Evolutionary conservation across 2,329 filamentous ascomycete species (phyloP).

Genomic region (Hymenoscyphus salicellus): DNA sequence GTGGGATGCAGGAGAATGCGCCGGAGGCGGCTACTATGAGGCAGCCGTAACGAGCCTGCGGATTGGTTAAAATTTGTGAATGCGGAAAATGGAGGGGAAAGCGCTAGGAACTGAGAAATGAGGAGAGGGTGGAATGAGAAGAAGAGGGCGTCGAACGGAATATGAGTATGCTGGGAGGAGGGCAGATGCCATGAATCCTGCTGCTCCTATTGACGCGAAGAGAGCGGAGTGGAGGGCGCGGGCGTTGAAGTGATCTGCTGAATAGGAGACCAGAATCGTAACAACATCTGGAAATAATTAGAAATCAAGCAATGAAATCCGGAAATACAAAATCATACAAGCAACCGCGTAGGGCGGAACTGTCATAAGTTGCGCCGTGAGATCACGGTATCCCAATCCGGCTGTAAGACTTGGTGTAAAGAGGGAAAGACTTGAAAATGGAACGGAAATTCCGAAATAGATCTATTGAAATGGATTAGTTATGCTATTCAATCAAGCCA

Average conservation of each 20-base stretch:
- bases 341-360: constrained; percentile 63
- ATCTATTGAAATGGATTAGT: constrained; percentile 33
- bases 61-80: background rate
- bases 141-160: constrained; percentile 32
- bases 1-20: constrained; percentile 66
- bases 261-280: constrained; percentile 52
- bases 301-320: background rate
- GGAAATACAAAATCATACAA: constrained; percentile 38
- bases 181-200: constrained; percentile 61
- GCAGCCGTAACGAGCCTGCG: constrained; percentile 60
- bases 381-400: constrained; percentile 52
- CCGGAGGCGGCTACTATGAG: constrained; percentile 66
- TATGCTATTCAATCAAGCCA: background rate
- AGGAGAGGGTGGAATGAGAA: background rate
- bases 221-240: constrained; percentile 51
- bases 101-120: too few relatives aligned
- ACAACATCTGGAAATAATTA: constrained; percentile 36
- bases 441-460: constrained; percentile 51
- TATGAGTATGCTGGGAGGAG: constrained; percentile 60
- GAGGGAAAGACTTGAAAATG: constrained; percentile 57
- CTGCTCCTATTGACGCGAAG: constrained; percentile 49
- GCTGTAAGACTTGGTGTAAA: constrained; percentile 65
- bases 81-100: background rate
- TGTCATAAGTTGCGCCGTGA: constrained; percentile 63
- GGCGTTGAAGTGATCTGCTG: constrained; percentile 61